Conservation (phyloP, 2,329 filamentous ascomycete genomes). For the Penicillium sp. region DNA sequence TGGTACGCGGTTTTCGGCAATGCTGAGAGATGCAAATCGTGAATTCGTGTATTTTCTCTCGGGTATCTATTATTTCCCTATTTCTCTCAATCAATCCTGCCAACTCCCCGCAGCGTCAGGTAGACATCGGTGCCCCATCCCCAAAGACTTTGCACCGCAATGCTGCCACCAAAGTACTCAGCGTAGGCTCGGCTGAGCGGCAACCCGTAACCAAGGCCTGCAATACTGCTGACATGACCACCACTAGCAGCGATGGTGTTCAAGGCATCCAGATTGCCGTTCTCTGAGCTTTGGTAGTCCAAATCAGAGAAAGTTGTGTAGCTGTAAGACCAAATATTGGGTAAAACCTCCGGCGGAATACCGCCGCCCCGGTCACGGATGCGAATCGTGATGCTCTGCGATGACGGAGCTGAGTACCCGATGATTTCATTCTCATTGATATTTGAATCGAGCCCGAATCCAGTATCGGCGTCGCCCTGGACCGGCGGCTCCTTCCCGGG, state of each 20-base stretch:
- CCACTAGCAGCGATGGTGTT: conserved; percentile 70
- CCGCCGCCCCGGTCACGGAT: conserved; percentile 95
- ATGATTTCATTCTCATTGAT: conserved; percentile 34
- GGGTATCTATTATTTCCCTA: conserved; percentile 3
- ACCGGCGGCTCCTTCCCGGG: conserved; percentile 33
- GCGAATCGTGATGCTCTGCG: conserved; percentile 85
- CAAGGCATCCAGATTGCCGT: conserved; percentile 62
- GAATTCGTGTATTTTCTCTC: background rate
- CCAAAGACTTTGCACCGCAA: conserved; percentile 90
- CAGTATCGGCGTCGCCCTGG: conserved; percentile 28
- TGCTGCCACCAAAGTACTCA: conserved; percentile 95
- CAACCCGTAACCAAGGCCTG: conserved; percentile 87
- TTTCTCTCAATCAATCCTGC: conserved; percentile 42
- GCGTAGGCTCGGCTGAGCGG: conserved; percentile 90
- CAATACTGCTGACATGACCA: conserved; percentile 75
- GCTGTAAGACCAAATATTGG: conserved; percentile 93
- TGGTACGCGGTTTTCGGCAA: background rate
- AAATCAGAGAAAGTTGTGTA: conserved; percentile 90
- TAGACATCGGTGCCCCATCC: conserved; percentile 81
- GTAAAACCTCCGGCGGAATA: conserved; percentile 76
- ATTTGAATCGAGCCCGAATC: conserved; percentile 30
- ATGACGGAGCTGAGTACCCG: conserved; percentile 42
- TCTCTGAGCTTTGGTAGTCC: conserved; percentile 47
- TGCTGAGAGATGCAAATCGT: background rate
- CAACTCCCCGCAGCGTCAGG: conserved; percentile 59